Evolutionary conservation across 2,329 filamentous ascomycete genomes (phyloP).

Genomic region (Aspergillus carbonarius): DNA sequence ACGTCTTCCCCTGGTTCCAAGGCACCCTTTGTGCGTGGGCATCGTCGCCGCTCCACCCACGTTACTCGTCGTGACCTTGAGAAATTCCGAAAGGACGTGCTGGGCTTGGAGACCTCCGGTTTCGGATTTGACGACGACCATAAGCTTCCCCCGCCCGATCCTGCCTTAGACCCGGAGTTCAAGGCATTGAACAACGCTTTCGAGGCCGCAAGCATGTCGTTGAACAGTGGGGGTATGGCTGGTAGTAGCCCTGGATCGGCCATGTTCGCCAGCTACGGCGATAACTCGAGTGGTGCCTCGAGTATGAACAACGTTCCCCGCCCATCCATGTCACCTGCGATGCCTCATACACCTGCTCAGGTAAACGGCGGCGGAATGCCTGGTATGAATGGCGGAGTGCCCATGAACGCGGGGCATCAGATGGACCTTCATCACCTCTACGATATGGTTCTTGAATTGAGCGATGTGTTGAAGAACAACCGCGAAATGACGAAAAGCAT

Average conservation of each 20-base stretch:
- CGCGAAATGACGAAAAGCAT: slow-evolving; percentile 51
- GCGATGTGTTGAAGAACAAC: slow-evolving; percentile 50
- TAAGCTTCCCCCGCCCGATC: slow-evolving; percentile 23
- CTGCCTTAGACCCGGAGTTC: slow-evolving; percentile 29
- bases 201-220: slow-evolving; percentile 33
- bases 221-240: slow-evolving; percentile 35
- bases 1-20: slow-evolving; percentile 31
- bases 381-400: slow-evolving; percentile 39
- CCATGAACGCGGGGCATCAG: slow-evolving; percentile 51
- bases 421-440: slow-evolving; percentile 54
- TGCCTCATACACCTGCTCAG: slow-evolving; percentile 32
- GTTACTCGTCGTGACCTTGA: slow-evolving; percentile 41
- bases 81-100: slow-evolving; percentile 38
- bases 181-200: slow-evolving; percentile 39
- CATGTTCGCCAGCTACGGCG: slow-evolving; percentile 35
- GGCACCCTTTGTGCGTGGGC: slow-evolving; percentile 38
- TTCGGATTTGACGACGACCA: slow-evolving; percentile 33
- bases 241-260: slow-evolving; percentile 27
- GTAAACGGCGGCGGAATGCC: slow-evolving; percentile 39
- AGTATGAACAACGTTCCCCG: slow-evolving; percentile 36
- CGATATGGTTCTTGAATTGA: slow-evolving; percentile 51
- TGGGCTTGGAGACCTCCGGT: slow-evolving; percentile 32
- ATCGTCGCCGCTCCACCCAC: slow-evolving; percentile 44
- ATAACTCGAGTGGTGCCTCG: slow-evolving; percentile 30
- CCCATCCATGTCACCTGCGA: slow-evolving; percentile 34